Evolutionary conservation across 805 yeast genomes (phyloP).

Genomic region (Zygosaccharomyces siamensis): DNA sequence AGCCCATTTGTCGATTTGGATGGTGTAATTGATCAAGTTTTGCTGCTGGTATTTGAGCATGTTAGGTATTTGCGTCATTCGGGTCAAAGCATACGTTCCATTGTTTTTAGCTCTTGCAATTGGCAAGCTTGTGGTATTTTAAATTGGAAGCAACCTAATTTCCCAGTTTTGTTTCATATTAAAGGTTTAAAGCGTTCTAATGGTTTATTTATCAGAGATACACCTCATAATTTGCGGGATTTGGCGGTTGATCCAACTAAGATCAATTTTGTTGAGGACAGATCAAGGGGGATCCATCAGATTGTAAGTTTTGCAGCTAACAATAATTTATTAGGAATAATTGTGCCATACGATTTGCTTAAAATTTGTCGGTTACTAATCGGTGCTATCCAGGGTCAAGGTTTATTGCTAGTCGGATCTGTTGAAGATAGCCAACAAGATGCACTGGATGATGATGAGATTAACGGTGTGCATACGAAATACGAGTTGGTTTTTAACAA

Average conservation of each 20-base stretch:
- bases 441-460: slow-evolving; percentile 12
- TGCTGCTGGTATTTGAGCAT: slow-evolving; percentile 70
- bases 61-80: slow-evolving; percentile 47
- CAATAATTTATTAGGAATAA: slow-evolving; percentile 81
- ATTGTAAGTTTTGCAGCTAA: slow-evolving; percentile 74
- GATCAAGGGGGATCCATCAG: slow-evolving; percentile 65
- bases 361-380: slow-evolving; percentile 69
- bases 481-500: slow-evolving; percentile 21
- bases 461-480: slow-evolving; percentile 27
- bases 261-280: slow-evolving; percentile 10
- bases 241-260: slow-evolving; percentile 22
- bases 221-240: slow-evolving; percentile 29
- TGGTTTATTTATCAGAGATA: slow-evolving; percentile 23
- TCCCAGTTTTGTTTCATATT: slow-evolving; percentile 85
- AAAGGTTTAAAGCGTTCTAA: slow-evolving; percentile 47
- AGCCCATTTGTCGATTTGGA: slow-evolving; percentile 53
- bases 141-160: slow-evolving; percentile 98
- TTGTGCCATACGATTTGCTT: slow-evolving; percentile 67
- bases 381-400: slow-evolving; percentile 70
- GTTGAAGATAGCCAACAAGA: slow-evolving; percentile 29
- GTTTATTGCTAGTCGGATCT: slow-evolving; percentile 76
- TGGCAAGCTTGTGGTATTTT: slow-evolving; percentile 87
- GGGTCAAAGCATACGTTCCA: slow-evolving; percentile 46
- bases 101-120: slow-evolving; percentile 81
- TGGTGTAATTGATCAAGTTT: slow-evolving; percentile 66